Percentiles rank a stretch among this genome's conserved stretches.
Conservation (phyloP, 179 eudicot genomes). For the Nepenthes alata region DNA sequence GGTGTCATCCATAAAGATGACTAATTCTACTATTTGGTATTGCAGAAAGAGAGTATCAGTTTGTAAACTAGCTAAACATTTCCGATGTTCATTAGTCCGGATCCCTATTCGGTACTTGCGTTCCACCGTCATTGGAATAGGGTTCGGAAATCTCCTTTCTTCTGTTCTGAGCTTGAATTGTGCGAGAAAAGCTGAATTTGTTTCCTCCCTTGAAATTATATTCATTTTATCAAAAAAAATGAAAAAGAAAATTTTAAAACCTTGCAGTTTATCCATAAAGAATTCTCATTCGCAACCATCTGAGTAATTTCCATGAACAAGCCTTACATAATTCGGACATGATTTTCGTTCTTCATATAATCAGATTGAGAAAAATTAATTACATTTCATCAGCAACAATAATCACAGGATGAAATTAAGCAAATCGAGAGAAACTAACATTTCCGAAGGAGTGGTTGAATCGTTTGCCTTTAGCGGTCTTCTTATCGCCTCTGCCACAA, state of each 20-base stretch:
- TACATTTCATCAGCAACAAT: too few species aligned
- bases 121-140: too few species aligned
- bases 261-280: neutral
- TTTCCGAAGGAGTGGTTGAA: conserved; percentile 54
- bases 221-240: neutral
- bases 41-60: too few species aligned
- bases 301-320: neutral
- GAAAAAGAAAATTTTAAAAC: too few species aligned
- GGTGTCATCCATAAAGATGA: neutral
- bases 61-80: too few species aligned
- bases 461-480: conserved; percentile 62
- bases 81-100: too few species aligned
- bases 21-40: neutral
- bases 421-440: conserved; percentile 21
- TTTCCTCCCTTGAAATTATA: too few species aligned
- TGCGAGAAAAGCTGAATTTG: too few species aligned
- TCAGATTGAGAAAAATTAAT: neutral
- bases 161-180: too few species aligned
- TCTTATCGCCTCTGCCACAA: conserved; percentile 60
- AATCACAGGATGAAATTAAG: neutral
- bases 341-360: neutral
- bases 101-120: too few species aligned
- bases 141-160: too few species aligned
- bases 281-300: neutral
- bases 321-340: neutral